Evolutionary conservation across 495 filamentous ascomycete genomes (phyloP).

Genomic region (Penicillium pancosmium): DNA sequence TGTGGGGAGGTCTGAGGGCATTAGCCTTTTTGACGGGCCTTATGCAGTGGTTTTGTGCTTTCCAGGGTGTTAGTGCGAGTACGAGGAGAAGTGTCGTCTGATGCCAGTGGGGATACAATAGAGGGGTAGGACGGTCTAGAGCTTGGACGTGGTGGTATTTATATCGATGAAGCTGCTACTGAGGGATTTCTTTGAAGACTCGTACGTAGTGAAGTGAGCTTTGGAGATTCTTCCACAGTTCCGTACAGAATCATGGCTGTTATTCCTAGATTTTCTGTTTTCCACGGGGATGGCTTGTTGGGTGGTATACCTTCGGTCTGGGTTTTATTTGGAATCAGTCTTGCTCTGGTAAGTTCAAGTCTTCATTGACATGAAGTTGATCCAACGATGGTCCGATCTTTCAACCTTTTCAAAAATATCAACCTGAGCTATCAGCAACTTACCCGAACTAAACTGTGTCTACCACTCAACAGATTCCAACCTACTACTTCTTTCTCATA

Average conservation of each 20-base stretch:
- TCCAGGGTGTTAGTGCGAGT: too few relatives aligned
- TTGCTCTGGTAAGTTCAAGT: constrained; percentile 6
- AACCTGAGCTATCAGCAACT: too few relatives aligned
- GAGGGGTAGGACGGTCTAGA: too few relatives aligned
- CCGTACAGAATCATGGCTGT: constrained; percentile 3
- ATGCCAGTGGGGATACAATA: too few relatives aligned
- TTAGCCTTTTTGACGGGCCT: background rate
- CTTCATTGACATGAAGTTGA: too few relatives aligned
- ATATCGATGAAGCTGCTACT: too few relatives aligned
- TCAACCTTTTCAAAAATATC: background rate
- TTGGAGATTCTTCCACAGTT: background rate
- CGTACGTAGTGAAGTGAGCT: too few relatives aligned
- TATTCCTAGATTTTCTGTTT: constrained; percentile 1
- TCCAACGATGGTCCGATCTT: background rate
- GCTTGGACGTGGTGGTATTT: too few relatives aligned
- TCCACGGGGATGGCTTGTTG: background rate
- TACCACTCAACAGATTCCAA: background rate
- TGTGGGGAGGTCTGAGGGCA: constrained; percentile 2
- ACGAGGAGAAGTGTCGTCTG: background rate
- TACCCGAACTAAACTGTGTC: too few relatives aligned
- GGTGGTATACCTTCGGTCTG: background rate
- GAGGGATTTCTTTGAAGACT: too few relatives aligned
- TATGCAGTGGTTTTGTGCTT: too few relatives aligned
- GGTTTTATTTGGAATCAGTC: background rate
- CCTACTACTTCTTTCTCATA: background rate